Percentiles rank a stretch among this genome's conserved stretches.
These are phyloP conservation scores for Tolypocladium cylindrosporum DNA, from an alignment of 2,329 filamentous ascomycete species.

Conservation along the genomic window DNA sequence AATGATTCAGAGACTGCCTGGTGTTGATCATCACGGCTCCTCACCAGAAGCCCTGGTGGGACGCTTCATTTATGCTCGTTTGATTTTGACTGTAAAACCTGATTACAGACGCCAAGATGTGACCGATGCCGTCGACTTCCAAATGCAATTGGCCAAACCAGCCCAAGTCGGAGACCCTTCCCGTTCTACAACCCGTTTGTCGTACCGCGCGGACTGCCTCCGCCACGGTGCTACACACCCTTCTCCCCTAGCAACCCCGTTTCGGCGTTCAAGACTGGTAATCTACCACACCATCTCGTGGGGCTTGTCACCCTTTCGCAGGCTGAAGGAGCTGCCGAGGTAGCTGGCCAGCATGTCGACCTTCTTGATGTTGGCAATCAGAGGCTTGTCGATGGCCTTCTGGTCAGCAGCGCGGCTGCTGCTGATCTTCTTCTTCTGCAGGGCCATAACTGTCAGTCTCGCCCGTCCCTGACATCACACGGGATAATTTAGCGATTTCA, in stretches of 20 bases:
- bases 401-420: constrained; percentile 92
- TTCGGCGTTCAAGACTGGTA: constrained; percentile 1
- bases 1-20: background rate
- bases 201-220: constrained; percentile 3
- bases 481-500: background rate
- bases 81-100: constrained; percentile 52
- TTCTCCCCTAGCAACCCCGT: background rate
- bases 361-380: constrained; percentile 97
- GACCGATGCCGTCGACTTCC: constrained; percentile 56
- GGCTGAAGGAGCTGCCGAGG: constrained; percentile 92
- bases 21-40: constrained; percentile 17
- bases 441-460: constrained; percentile 12
- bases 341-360: constrained; percentile 89
- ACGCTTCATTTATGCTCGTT: constrained; percentile 27
- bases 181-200: constrained; percentile 33
- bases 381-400: constrained; percentile 95
- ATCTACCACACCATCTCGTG: constrained; percentile 99
- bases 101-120: constrained; percentile 58
- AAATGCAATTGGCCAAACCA: constrained; percentile 56
- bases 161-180: constrained; percentile 37
- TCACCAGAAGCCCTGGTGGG: constrained; percentile 14
- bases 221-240: constrained; percentile 2
- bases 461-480: background rate
- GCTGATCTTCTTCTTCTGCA: constrained; percentile 92
- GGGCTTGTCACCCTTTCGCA: constrained; percentile 98